phyloP scores from a whole-genome alignment of 768 basidiomycete genomes.

The Calocybe gangraenosa region DNA sequence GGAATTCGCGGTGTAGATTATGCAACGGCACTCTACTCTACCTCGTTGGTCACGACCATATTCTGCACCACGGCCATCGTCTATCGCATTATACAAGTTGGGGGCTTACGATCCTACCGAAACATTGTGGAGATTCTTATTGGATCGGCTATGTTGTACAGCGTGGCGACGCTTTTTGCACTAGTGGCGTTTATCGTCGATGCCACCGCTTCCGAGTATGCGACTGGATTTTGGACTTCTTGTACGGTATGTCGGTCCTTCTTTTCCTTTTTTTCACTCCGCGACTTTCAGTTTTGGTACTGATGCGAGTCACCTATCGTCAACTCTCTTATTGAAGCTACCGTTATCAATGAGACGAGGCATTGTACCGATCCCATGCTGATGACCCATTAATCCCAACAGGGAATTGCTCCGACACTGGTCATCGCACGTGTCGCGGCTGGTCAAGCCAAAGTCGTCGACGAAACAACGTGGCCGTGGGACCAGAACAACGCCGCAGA shows the following conservation, averaged over 20 bases:
- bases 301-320: no score
- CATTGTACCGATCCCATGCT: no score
- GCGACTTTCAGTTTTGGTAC: background rate
- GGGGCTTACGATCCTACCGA: slow-evolving; percentile 5
- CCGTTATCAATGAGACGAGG: background rate
- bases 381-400: background rate
- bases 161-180: slow-evolving; percentile 12
- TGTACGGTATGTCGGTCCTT: slow-evolving; percentile 8
- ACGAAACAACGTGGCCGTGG: background rate
- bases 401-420: slow-evolving; percentile 16
- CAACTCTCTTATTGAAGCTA: background rate
- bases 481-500: background rate
- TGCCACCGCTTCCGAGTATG: slow-evolving; percentile 10
- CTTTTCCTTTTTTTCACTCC: background rate
- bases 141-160: slow-evolving; percentile 10
- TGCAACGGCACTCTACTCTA: slow-evolving; percentile 11
- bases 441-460: slow-evolving; percentile 5
- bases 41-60: slow-evolving; percentile 11
- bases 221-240: slow-evolving; percentile 11
- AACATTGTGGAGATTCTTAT: slow-evolving; percentile 12
- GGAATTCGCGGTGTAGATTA: slow-evolving; percentile 10
- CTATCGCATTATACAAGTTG: slow-evolving; percentile 7
- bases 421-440: slow-evolving; percentile 13
- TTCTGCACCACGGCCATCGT: slow-evolving; percentile 11
- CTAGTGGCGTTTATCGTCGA: slow-evolving; percentile 8